Base-by-base conservation (phyloP, 2,329 filamentous ascomycete genomes). In the Chrysoporthe deuterocubensis region DNA sequence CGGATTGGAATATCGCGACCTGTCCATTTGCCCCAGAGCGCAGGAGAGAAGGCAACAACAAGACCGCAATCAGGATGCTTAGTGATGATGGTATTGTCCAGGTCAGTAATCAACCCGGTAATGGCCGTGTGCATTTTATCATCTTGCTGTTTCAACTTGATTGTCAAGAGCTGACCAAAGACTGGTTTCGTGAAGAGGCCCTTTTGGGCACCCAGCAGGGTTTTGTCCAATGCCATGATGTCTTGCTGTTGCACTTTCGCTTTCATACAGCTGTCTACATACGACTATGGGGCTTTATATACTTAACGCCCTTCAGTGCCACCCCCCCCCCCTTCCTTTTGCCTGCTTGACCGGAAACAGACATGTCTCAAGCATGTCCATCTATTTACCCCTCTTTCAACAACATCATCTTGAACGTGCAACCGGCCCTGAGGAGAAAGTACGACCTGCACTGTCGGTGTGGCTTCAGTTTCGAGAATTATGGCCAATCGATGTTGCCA, bases 1-100 rank as follows among this genome's bases (percentile, higher is more conserved):
- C 50, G 32, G 44, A 63, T 63, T 44, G 32, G 61, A 21, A 63
- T 63, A 3, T 63, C 61, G n/a, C 61, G 46, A 8, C 61, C 61
- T 9, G 58, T 61, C 61, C 61, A 63, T 2, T 9, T 26, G 46
- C 44, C 44, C 61, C 46, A 63, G 11, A 63, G 61, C 2, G 26
- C 50, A 13, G 61, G 61, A 8, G 46, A 54, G 50, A 63, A 63
- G 32, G 61, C 61, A 1, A 32, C 44, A 13, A 63, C 46, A 18
- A 63, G 26, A 3, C 44, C 46, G 21, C 61, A 63, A 26, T 63
- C 61, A 18, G 32, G 16, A 21, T 63, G 50, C 18, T 52, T 63
- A 21, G 32, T 5, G 13, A 21, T 40, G 61, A 63, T 63, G 21
- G 46, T 52, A 1, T 34, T 52, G 46, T 52, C 61, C 16, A 63